Base-by-base conservation (phyloP, 371 early-diverging fungal species). In the Umbelopsis sp. region DNA sequence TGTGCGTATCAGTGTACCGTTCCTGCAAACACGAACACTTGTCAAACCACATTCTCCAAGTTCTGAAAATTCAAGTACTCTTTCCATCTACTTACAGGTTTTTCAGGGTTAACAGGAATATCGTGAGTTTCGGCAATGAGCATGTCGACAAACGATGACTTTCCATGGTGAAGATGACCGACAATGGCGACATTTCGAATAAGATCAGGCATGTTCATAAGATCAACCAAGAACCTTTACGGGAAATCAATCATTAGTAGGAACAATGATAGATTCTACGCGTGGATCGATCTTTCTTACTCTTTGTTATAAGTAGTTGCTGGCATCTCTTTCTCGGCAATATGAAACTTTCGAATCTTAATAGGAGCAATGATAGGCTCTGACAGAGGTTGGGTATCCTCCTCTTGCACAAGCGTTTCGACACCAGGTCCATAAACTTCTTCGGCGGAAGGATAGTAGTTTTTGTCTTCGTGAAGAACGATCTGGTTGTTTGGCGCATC, bases 101-200 rank as follows among this genome's bases (percentile, higher is more conserved):
- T 78, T 63, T 89, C 89, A 8, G 83, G 82, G 70, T 82, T 88
- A 68, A 89, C 73, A 63, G 84, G 83, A 48, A 86, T 81, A 63
- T 84, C 75, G 71, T 98, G 98, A 10, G 97, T 96, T 73, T 94
- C 88, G 18, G 90, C 85, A 18, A 98, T 92, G 22, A 99, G 89
- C 87, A 94, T 89, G 73, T 98, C 99, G 44, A 97, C 85, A 67
- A 99, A 89, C 0, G 96, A 86, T 0, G 98, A 96, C 73, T 99
- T 99, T 66, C 99, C 99, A 75, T 97, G 97, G 71, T 98, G 98
- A 69, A 99, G 85, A 80, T 97, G 96, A 24, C 99, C 99, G 3
- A 94, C 92, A 63, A 99, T 71, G 11, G 94, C 94, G 63, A 99
- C 80, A 70, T 97, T 97, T 69, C 98, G 90, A 29, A 92, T 82